Conservation (phyloP, 2,329 filamentous ascomycete genomes). For the Elsinoe necatrix region DNA sequence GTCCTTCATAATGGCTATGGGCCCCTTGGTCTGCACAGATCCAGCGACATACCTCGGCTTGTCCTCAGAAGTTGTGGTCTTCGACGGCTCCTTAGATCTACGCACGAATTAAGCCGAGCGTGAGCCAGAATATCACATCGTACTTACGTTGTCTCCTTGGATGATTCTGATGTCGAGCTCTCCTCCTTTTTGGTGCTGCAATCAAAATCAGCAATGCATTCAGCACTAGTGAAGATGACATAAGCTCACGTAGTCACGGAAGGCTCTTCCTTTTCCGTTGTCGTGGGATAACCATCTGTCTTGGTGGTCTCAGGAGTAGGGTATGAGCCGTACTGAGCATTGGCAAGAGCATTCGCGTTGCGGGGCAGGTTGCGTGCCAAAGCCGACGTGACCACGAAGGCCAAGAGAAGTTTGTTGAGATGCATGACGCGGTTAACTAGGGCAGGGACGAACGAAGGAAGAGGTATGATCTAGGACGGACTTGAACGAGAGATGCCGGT, state of each 20-base stretch:
- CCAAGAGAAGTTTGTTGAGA: not conserved
- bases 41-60: not conserved
- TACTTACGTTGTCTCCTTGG: not conserved
- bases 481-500: constrained; percentile 8
- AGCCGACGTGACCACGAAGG: not conserved
- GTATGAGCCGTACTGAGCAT: not conserved
- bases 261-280: not conserved
- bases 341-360: not conserved
- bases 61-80: not conserved
- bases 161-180: not conserved
- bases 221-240: not conserved
- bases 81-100: not conserved
- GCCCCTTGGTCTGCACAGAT: too few species aligned
- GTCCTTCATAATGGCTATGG: too few species aligned
- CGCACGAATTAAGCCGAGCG: not conserved
- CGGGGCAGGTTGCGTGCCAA: not conserved
- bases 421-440: not conserved
- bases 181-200: not conserved
- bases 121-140: not conserved
- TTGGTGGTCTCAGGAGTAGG: not conserved
- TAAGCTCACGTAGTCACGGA: not conserved
- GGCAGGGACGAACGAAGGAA: not conserved
- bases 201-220: not conserved
- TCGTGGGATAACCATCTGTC: not conserved
- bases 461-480: not conserved